These are phyloP conservation scores for Nitzschia putrida DNA, from an alignment of 108 stramenopile genomes.

Conservation along the genomic window DNA sequence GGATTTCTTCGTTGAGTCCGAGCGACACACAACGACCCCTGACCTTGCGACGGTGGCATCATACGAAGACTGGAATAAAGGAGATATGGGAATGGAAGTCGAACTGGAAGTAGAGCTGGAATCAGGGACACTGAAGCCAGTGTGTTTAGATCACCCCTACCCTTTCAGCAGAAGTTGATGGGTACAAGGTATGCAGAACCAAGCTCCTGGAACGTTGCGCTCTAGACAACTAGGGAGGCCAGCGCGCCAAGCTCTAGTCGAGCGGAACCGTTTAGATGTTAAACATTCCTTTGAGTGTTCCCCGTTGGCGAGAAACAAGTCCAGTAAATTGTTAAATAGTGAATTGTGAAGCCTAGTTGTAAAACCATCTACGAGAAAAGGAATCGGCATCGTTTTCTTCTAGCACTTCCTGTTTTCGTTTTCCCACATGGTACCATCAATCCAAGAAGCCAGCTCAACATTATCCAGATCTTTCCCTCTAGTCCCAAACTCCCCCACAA, in stretches of 20 bases:
- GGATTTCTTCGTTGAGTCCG: background rate
- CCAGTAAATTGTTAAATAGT: too few relatives aligned
- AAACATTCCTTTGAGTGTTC: too few relatives aligned
- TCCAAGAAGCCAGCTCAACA: conserved; percentile 26
- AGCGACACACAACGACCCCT: background rate
- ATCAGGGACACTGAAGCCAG: background rate
- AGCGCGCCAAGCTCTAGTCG: too few relatives aligned
- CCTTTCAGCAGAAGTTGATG: conserved; percentile 8
- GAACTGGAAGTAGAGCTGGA: conserved; percentile 7
- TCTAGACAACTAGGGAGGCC: too few relatives aligned
- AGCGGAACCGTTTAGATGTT: too few relatives aligned
- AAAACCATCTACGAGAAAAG: too few relatives aligned
- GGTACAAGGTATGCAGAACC: background rate
- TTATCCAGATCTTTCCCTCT: conserved; percentile 62
- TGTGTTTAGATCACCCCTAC: conserved; percentile 1
- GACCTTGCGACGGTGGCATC: background rate
- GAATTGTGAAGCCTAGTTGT: too few relatives aligned
- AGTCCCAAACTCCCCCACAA: conserved; percentile 80
- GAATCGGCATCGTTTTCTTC: too few relatives aligned
- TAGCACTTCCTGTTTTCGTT: too few relatives aligned
- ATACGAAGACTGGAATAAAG: background rate
- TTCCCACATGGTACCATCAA: conserved; percentile 25
- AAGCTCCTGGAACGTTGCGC: too few relatives aligned
- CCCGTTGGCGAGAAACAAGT: too few relatives aligned
- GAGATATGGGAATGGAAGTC: background rate